Evolutionary conservation across 768 basidiomycete genomes (phyloP).

Genomic region (Suillus occidentalis): DNA sequence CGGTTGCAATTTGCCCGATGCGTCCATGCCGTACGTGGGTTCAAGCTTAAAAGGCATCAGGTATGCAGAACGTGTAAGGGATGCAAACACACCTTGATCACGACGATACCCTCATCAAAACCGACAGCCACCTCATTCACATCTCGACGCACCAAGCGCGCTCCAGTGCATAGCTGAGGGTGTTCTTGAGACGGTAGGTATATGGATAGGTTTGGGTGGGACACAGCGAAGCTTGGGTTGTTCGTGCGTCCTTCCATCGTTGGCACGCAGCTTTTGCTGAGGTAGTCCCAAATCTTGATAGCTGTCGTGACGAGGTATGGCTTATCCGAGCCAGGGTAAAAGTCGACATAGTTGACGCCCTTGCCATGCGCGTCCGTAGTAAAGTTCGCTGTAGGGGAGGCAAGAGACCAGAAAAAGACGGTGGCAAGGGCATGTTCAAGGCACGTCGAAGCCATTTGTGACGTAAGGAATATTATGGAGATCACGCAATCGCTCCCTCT

Average conservation of each 20-base stretch:
- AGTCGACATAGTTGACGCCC: slow-evolving; percentile 98
- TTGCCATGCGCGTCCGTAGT: slow-evolving; percentile 98
- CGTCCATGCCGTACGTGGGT: slow-evolving; percentile 93
- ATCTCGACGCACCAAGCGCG: slow-evolving; percentile 89
- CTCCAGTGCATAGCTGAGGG: slow-evolving; percentile 92
- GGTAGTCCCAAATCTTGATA: slow-evolving; percentile 99
- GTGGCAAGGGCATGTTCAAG: no score
- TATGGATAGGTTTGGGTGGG: slow-evolving; percentile 95
- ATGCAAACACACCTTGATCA: slow-evolving; percentile 66
- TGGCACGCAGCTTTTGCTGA: no score
- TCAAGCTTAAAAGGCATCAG: slow-evolving; percentile 61
- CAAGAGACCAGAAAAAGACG: slow-evolving; percentile 95
- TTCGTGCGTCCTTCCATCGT: slow-evolving; percentile 98
- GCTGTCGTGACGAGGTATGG: slow-evolving; percentile 96
- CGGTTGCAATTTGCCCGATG: slow-evolving; percentile 86
- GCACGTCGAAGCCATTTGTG: no score
- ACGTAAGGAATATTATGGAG: no score
- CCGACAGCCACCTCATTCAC: slow-evolving; percentile 95
- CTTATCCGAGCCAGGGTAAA: slow-evolving; percentile 96
- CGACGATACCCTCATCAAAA: slow-evolving; percentile 95
- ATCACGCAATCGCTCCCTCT: no score
- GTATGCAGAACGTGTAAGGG: background rate
- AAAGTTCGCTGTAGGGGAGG: slow-evolving; percentile 83
- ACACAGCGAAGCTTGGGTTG: slow-evolving; percentile 96
- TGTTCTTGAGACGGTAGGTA: slow-evolving; percentile 95